Evolutionary conservation across 225 moss, liverwort and hornwort genomes (phyloP).

Genomic region (Climacium dendroides): DNA sequence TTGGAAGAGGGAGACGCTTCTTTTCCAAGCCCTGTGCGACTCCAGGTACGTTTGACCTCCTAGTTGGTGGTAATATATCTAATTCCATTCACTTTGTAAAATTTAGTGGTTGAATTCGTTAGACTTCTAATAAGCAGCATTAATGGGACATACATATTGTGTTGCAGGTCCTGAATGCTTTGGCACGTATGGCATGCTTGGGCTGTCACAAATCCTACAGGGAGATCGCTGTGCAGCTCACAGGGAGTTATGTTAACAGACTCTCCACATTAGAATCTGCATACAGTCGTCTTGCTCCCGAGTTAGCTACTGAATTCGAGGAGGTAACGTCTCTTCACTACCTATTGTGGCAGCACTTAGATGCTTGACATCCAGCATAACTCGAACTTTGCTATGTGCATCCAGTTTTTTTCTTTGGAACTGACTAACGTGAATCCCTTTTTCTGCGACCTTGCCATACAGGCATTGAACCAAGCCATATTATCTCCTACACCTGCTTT

Average conservation of each 20-base stretch:
- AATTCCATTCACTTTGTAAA: neutral
- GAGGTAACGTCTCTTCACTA: slow-evolving; percentile 32
- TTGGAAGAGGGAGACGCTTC: slow-evolving; percentile 68
- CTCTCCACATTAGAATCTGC: slow-evolving; percentile 23
- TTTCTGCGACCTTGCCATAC: neutral
- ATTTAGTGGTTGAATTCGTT: neutral
- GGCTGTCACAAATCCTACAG: slow-evolving; percentile 71
- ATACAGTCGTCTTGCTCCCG: slow-evolving; percentile 34
- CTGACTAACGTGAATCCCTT: neutral
- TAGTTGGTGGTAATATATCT: neutral
- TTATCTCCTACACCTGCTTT: neutral
- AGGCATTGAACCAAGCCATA: neutral
- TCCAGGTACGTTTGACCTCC: slow-evolving; percentile 27
- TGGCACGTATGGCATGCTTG: slow-evolving; percentile 73
- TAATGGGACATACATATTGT: neutral
- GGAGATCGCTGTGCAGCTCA: slow-evolving; percentile 64
- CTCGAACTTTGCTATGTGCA: neutral
- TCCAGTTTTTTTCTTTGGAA: neutral
- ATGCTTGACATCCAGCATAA: neutral
- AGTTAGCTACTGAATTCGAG: slow-evolving; percentile 44
- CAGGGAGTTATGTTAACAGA: slow-evolving; percentile 43
- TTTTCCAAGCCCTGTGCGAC: slow-evolving; percentile 39
- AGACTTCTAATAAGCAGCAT: neutral
- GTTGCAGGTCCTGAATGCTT: slow-evolving; percentile 61
- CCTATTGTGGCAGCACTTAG: neutral